phyloP scores from a whole-genome alignment of 164 flowering plant species.

The Taxillus chinensis region DNA sequence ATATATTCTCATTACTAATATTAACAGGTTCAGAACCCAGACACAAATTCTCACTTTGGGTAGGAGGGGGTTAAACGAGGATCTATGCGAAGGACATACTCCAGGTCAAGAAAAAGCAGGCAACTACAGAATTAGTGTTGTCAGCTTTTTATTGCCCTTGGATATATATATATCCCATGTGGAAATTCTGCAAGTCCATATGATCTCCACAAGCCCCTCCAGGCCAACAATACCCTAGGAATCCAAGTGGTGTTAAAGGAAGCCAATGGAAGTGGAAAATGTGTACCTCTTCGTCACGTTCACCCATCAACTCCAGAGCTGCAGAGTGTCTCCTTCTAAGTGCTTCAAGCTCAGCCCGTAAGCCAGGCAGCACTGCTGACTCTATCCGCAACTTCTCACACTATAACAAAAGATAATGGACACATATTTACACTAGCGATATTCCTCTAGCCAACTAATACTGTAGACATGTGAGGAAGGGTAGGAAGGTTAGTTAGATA shows the following conservation, averaged over 20 bases:
- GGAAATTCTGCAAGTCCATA: too few relatives aligned
- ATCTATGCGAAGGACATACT: too few relatives aligned
- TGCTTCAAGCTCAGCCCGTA: constrained; percentile 90
- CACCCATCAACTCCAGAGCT: constrained; percentile 98
- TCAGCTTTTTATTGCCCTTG: too few relatives aligned
- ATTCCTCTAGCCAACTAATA: background rate
- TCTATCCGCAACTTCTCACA: constrained; percentile 81
- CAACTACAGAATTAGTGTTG: too few relatives aligned
- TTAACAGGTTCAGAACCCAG: too few relatives aligned
- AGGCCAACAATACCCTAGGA: too few relatives aligned
- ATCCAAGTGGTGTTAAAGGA: constrained; percentile 1
- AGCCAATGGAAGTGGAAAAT: constrained; percentile 1
- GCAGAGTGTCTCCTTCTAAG: constrained; percentile 86
- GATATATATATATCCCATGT: too few relatives aligned
- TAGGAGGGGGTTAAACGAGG: too few relatives aligned
- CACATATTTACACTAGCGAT: too few relatives aligned
- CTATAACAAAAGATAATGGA: constrained; percentile 25
- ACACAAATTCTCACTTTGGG: too few relatives aligned
- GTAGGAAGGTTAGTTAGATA: background rate
- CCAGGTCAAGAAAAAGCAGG: too few relatives aligned
- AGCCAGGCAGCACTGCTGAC: constrained; percentile 58
- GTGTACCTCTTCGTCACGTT: constrained; percentile 98
- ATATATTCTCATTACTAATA: background rate
- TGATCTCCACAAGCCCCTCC: too few relatives aligned
- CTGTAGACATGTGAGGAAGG: background rate